These are phyloP conservation scores for Tylopilus vinaceipallidus DNA, from an alignment of 768 basidiomycete genomes.

Conservation along the genomic window DNA sequence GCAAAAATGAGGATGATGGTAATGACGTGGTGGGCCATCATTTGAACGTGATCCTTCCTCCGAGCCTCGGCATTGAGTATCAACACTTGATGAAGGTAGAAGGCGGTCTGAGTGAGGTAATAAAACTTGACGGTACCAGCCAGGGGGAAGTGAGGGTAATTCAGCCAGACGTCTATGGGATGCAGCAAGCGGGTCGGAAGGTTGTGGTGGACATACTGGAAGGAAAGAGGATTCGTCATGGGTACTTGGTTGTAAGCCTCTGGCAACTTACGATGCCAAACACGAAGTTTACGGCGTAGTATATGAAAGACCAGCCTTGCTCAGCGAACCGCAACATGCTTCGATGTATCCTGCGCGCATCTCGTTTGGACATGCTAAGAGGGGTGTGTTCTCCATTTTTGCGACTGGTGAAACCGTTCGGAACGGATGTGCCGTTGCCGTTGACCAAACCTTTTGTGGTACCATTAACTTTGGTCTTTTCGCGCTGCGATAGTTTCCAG, in stretches of 20 bases:
- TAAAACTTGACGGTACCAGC: slow-evolving; percentile 86
- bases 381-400: slow-evolving; percentile 22
- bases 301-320: slow-evolving; percentile 88
- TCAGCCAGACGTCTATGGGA: slow-evolving; percentile 67
- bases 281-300: slow-evolving; percentile 72
- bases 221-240: slow-evolving; percentile 8
- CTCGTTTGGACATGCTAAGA: slow-evolving; percentile 36
- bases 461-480: slow-evolving; percentile 24
- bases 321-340: slow-evolving; percentile 88
- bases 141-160: slow-evolving; percentile 81
- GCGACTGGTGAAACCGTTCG: slow-evolving; percentile 32
- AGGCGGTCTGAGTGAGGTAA: slow-evolving; percentile 81
- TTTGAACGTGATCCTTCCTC: slow-evolving; percentile 91
- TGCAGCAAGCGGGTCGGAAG: slow-evolving; percentile 66
- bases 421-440: slow-evolving; percentile 15
- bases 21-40: slow-evolving; percentile 95
- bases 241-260: slow-evolving; percentile 3
- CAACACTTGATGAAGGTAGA: slow-evolving; percentile 89
- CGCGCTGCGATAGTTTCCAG: slow-evolving; percentile 32
- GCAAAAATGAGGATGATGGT: slow-evolving; percentile 73
- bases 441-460: slow-evolving; percentile 26
- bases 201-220: slow-evolving; percentile 76
- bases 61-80: slow-evolving; percentile 91
- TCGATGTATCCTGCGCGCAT: slow-evolving; percentile 61
- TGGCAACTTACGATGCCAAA: slow-evolving; percentile 78